phyloP scores from a whole-genome alignment of 164 flowering plant species.

The Annona cherimola region DNA sequence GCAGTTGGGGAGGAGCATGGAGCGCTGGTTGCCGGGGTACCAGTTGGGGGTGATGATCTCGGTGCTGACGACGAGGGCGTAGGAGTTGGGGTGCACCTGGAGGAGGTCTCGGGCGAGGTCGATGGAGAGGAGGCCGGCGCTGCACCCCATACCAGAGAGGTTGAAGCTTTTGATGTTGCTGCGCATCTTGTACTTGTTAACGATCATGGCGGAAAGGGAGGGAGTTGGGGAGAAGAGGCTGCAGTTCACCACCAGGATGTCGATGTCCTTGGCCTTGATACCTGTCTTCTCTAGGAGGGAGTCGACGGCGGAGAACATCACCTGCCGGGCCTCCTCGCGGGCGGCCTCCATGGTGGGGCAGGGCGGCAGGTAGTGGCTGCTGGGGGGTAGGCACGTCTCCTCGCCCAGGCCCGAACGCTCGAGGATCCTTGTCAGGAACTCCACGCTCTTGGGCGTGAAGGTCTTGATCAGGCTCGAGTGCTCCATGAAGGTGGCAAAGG shows the following conservation, averaged over 20 bases:
- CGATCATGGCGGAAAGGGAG: conserved; percentile 33
- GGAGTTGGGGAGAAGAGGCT: conserved; percentile 41
- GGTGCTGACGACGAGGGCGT: conserved; percentile 84
- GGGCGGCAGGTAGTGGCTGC: conserved; percentile 9
- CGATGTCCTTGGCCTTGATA: conserved; percentile 32
- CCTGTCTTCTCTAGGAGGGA: conserved; percentile 21
- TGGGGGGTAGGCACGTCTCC: conserved; percentile 7
- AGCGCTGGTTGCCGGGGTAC: conserved; percentile 78
- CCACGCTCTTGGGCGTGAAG: conserved; percentile 36
- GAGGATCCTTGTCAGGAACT: conserved; percentile 43
- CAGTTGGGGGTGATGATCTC: conserved; percentile 85
- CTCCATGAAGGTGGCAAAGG: conserved; percentile 60
- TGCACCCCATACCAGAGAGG: conserved; percentile 3
- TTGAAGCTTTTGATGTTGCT: conserved; percentile 33
- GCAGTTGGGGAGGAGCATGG: conserved; percentile 85
- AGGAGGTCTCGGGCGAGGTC: conserved; percentile 20
- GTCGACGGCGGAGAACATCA: conserved; percentile 24
- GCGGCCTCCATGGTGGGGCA: conserved; percentile 9
- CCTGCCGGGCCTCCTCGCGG: conserved; percentile 6
- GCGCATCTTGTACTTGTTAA: conserved; percentile 36
- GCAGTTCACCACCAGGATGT: conserved; percentile 34
- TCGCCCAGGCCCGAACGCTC: conserved; percentile 13
- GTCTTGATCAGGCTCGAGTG: conserved; percentile 34
- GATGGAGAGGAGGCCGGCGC: conserved; percentile 27
- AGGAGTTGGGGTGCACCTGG: conserved; percentile 68